phyloP scores from a whole-genome alignment of 805 yeast genomes.

The Torulaspora gathmanii region DNA sequence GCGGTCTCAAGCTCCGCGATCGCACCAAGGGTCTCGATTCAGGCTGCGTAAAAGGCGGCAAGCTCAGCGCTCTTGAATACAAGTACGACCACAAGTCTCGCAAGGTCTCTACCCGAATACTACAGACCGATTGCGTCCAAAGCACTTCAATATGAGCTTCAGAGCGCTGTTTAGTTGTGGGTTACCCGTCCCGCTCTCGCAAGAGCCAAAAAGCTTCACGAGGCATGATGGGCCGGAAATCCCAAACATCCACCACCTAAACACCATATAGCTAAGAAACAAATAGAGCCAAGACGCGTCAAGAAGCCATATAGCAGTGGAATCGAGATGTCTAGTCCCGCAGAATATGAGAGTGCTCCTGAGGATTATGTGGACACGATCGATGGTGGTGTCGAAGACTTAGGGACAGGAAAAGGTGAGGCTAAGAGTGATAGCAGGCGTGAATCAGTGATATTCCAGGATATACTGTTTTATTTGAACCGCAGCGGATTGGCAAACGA shows the following conservation, averaged over 20 bases:
- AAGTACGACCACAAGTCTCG: slow-evolving; percentile 5
- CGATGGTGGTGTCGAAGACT: slow-evolving; percentile 9
- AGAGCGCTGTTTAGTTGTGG: background rate
- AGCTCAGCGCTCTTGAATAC: slow-evolving; percentile 44
- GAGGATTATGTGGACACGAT: slow-evolving; percentile 27
- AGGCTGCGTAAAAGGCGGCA: slow-evolving; percentile 73
- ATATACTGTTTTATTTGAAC: slow-evolving; percentile 24
- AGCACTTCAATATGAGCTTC: background rate
- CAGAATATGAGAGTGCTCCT: slow-evolving; percentile 29
- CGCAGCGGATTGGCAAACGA: slow-evolving; percentile 26
- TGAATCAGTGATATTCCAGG: slow-evolving; percentile 6
- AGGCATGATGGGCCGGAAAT: slow-evolving; percentile 3
- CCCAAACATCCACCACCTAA: slow-evolving; percentile 20
- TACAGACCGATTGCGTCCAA: slow-evolving; percentile 7
- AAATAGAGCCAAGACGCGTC: background rate
- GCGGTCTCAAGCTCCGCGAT: slow-evolving; percentile 61
- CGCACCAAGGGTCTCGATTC: slow-evolving; percentile 78
- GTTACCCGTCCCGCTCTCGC: slow-evolving; percentile 3
- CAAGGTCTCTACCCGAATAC: slow-evolving; percentile 1
- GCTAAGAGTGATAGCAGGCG: background rate
- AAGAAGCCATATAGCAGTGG: background rate
- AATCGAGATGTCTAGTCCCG: slow-evolving; percentile 18
- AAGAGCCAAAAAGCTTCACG: background rate
- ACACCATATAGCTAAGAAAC: slow-evolving; percentile 14
- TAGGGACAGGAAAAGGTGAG: background rate